Conservation (phyloP, 2,329 filamentous ascomycete genomes). For the Fusarium falciforme region DNA sequence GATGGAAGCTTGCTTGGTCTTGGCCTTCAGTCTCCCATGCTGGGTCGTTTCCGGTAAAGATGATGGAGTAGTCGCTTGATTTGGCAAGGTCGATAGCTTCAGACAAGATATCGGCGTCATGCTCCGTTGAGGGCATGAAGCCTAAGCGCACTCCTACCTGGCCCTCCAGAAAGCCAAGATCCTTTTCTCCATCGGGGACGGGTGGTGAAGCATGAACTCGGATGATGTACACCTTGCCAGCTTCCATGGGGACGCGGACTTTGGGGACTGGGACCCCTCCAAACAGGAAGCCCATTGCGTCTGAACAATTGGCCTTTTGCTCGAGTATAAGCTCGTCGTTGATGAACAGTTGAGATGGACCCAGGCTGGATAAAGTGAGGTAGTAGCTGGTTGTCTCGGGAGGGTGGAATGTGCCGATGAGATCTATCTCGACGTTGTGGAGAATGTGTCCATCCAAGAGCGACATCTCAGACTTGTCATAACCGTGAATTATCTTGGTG, state of each 20-base stretch:
- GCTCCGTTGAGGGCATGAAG: constrained; percentile 45
- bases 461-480: constrained; percentile 41
- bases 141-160: constrained; percentile 47
- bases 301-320: constrained; percentile 45
- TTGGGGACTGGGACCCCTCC: constrained; percentile 44
- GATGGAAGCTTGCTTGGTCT: constrained; percentile 78
- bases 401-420: constrained; percentile 47
- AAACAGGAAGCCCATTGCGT: constrained; percentile 52
- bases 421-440: constrained; percentile 42
- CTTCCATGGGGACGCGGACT: constrained; percentile 43
- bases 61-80: constrained; percentile 67
- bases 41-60: constrained; percentile 69
- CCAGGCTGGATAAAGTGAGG: constrained; percentile 47
- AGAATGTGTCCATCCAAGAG: constrained; percentile 36
- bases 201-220: constrained; percentile 47
- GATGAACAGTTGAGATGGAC: constrained; percentile 46
- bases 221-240: constrained; percentile 47
- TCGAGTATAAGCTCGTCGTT: constrained; percentile 46
- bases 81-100: constrained; percentile 69
- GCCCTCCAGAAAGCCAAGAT: constrained; percentile 49
- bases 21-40: constrained; percentile 65
- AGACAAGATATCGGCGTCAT: constrained; percentile 51
- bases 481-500: constrained; percentile 37
- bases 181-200: constrained; percentile 27
- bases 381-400: constrained; percentile 46